phyloP scores from a whole-genome alignment of 257 asterid genomes.

The Solanum phureja region DNA sequence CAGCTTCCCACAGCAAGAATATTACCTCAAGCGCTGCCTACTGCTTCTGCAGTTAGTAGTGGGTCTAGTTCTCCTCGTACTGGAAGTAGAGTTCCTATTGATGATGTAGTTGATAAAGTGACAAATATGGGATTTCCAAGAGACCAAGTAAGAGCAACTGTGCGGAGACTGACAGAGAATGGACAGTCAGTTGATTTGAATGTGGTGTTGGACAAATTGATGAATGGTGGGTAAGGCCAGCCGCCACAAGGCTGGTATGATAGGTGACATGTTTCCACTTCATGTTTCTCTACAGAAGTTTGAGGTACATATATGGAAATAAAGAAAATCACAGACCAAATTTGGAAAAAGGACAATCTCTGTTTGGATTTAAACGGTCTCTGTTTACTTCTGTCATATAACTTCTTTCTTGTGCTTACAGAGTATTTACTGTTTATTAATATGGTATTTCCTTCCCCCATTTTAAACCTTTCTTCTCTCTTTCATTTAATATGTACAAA shows the following conservation, averaged over 20 bases:
- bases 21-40: slow-evolving; percentile 82
- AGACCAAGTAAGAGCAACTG: slow-evolving; percentile 82
- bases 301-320: neutral
- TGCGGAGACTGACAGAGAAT: slow-evolving; percentile 69
- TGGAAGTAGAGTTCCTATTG: slow-evolving; percentile 72
- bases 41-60: slow-evolving; percentile 60
- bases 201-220: slow-evolving; percentile 83
- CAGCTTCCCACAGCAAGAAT: slow-evolving; percentile 85
- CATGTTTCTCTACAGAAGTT: slow-evolving; percentile 27
- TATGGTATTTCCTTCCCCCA: neutral
- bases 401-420: slow-evolving; percentile 5
- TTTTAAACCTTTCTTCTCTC: neutral
- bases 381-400: neutral
- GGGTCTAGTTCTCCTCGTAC: slow-evolving; percentile 41
- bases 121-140: slow-evolving; percentile 89
- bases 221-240: slow-evolving; percentile 75
- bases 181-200: slow-evolving; percentile 95
- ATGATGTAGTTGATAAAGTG: slow-evolving; percentile 87
- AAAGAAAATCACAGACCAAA: neutral
- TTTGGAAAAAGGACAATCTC: neutral
- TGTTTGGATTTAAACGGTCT: neutral
- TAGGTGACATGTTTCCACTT: slow-evolving; percentile 21
- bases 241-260: slow-evolving; percentile 66
- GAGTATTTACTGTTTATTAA: neutral
- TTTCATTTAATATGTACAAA: neutral